Evolutionary conservation across 805 yeast species (phyloP), one percentile per base, ranked within the genome.

Genomic region (Ogataea polymorpha): DNA sequence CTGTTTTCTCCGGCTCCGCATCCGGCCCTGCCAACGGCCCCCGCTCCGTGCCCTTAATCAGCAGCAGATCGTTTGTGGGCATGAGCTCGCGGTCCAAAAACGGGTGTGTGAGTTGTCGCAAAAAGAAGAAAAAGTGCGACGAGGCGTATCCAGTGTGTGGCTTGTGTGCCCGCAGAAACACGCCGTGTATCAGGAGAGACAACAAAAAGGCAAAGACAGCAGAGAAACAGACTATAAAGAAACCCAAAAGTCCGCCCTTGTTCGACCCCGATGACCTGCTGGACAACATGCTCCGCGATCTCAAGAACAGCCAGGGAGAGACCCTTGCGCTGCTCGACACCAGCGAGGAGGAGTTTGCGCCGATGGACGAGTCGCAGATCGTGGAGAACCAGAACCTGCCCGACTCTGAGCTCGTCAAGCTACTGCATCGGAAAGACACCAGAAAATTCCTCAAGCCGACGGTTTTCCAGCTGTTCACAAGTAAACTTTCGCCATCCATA

Each of bases 71-170:
- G 3, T 61, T 63, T 43, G 63, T 59, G n/a, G 67, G 67, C 1
- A 16, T 54, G 2, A 49, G 60, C 8, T 49, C 65, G 16, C 44
- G 72, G 9, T 68, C 73, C 0, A 61, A 62, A 32, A 42, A 47
- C 15, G 75, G 75, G 0, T 71, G 75, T 41, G 32, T 55, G 6
- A 58, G 56, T 37, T 73, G 79, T 48, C 60, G 71, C 36, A 59
- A 56, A 44, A 60, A 69, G 48, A 74, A 72, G 61, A 74, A 72
- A 53, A 73, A 72, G 41, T 74, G 79, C 55, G 77, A 74, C 53
- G 74, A 74, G 49, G 51, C 48, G 7, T 66, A 63, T 41, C 79
- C 79, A 1, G 56, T 63, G 3, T 74, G 79, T 50, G 68, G 72
- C 1, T 52, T 63, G n/a, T 74, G 79, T 39, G 29, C 44, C 25